These are phyloP conservation scores for Dactylellina drechsleri DNA, from an alignment of 2,329 filamentous ascomycete genomes.

Conservation along the genomic window DNA sequence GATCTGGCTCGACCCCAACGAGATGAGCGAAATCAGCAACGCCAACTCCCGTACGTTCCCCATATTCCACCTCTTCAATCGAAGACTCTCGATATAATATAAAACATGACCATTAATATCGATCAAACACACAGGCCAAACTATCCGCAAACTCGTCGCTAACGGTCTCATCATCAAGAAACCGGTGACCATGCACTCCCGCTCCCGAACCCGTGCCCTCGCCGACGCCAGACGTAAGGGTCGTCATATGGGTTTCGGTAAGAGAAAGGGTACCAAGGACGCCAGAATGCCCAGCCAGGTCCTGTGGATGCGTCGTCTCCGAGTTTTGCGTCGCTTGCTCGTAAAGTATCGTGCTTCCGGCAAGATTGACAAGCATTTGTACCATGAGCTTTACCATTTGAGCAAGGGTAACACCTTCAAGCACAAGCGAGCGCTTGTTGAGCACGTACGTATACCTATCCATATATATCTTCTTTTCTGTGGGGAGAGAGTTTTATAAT, in stretches of 20 bases:
- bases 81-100: background rate
- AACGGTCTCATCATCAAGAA: slow-evolving; percentile 99
- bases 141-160: slow-evolving; percentile 98
- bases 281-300: slow-evolving; percentile 97
- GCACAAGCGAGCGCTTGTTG: slow-evolving; percentile 99
- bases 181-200: slow-evolving; percentile 99
- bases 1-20: slow-evolving; percentile 99
- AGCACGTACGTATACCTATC: slow-evolving; percentile 82
- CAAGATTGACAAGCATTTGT: slow-evolving; percentile 99
- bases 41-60: slow-evolving; percentile 83
- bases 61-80: background rate
- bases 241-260: slow-evolving; percentile 99
- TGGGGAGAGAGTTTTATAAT: background rate
- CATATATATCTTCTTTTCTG: slow-evolving; percentile 32
- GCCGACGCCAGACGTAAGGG: slow-evolving; percentile 93
- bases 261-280: slow-evolving; percentile 99
- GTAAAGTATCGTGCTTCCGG: slow-evolving; percentile 99
- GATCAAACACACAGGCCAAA: slow-evolving; percentile 69
- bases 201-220: slow-evolving; percentile 93
- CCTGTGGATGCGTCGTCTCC: slow-evolving; percentile 99
- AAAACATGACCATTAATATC: slow-evolving; percentile 12
- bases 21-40: slow-evolving; percentile 99
- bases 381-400: slow-evolving; percentile 99
- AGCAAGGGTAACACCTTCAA: slow-evolving; percentile 99
- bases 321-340: slow-evolving; percentile 97